Evolutionary conservation across 176 grass and related monocot genomes (phyloP), one percentile per base, ranked within the genome.

Genomic region (Urochloa ruziziensis): DNA sequence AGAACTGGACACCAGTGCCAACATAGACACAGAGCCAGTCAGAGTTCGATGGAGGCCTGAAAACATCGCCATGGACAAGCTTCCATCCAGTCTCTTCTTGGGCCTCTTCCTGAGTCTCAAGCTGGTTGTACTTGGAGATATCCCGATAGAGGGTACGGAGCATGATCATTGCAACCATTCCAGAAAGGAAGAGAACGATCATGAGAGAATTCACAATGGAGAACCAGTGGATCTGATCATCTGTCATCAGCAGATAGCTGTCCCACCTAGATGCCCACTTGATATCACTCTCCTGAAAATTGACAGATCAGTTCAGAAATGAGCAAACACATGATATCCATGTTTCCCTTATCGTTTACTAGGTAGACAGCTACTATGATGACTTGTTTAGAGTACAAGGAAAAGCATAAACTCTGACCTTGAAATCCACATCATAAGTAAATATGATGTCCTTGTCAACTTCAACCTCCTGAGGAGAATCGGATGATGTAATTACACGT

Each of bases 81-180:
- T 97, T 97, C 94, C 94, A 97, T 86, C 94, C 94, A 27, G 94
- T 97, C 83, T 97, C 94, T 87, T 97, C 91, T 65, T 97, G 94
- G 33, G 91, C 89, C 80, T 97, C 94, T 76, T 97, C 94, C 78
- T 94, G 91, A 67, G 91, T 94, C 80, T 94, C 94, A 24, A 97
- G 89, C 79, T 97, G 91, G 40, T 97, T 97, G 67, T 97, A 97
- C 82, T 94, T 97, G 82, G 91, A 94, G 62, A 97, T 97, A 68
- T 97, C 94, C 42, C 94, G 86, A 74, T 94, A 97, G 75, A 97
- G 91, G 52, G 94, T 97, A 23, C 94, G 94, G 18, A 97, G 91
- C 94, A 97, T 97, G 70, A 97, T 97, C 94, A 97, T 97, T 51
- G 94, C 94, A 48, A 97, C 89, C 94, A 97, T 97, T 80, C 94